Evolutionary conservation across 768 basidiomycete species (phyloP).

Genomic region (Calvatia gigantea): DNA sequence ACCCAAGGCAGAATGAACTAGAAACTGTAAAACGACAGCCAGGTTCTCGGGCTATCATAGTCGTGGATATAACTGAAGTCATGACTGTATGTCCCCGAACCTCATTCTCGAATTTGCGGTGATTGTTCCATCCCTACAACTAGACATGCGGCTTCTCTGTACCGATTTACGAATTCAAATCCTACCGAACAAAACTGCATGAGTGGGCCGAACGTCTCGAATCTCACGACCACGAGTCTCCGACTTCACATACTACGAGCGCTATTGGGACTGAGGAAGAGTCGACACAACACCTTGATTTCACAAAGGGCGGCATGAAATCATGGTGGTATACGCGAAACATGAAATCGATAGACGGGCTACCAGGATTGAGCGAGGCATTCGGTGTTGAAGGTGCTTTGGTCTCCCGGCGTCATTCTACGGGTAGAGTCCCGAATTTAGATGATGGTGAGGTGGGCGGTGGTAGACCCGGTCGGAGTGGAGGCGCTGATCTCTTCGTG

Average conservation of each 20-base stretch:
- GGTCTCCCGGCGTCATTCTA: too few species aligned
- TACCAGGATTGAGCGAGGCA: not conserved
- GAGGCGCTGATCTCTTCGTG: too few species aligned
- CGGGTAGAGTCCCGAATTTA: too few species aligned
- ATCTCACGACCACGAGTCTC: conserved; percentile 28
- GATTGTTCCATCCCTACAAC: too few species aligned
- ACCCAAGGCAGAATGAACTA: not conserved
- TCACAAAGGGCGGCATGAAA: not conserved
- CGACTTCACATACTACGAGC: conserved; percentile 10
- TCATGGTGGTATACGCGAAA: conserved; percentile 2
- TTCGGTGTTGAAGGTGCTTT: not conserved
- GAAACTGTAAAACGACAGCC: conserved; percentile 40
- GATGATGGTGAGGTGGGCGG: too few species aligned
- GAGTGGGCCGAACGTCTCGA: conserved; percentile 45
- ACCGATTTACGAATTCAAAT: conserved; percentile 55
- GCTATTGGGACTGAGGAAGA: too few species aligned
- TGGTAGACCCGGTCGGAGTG: too few species aligned
- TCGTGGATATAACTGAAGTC: conserved; percentile 62
- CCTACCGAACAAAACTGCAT: conserved; percentile 51
- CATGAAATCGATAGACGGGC: not conserved
- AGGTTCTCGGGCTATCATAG: conserved; percentile 59
- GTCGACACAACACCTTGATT: too few species aligned
- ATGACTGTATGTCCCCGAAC: conserved; percentile 39
- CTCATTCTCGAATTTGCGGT: too few species aligned
- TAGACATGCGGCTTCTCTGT: conserved; percentile 71